Evolutionary conservation across 257 asterid genomes (phyloP).

Genomic region (Primulina huaijiensis): DNA sequence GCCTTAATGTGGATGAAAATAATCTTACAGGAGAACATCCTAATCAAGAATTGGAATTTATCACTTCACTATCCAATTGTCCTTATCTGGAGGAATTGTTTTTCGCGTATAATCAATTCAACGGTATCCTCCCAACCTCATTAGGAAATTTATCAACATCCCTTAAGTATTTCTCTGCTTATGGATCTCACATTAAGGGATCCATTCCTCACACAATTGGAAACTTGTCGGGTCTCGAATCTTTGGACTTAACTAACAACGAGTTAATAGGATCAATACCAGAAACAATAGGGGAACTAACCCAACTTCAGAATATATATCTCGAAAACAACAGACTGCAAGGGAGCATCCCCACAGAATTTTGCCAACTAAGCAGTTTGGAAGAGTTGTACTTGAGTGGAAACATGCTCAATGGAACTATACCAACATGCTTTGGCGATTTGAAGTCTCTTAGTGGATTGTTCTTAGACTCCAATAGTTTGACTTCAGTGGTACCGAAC

Average conservation of each 20-base stretch:
- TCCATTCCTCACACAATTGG: too few species aligned
- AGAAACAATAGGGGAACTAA: slow-evolving; percentile 9
- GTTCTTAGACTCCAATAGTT: slow-evolving; percentile 22
- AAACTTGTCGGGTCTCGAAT: too few species aligned
- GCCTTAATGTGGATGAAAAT: too few species aligned
- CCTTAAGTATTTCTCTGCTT: too few species aligned
- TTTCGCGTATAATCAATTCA: too few species aligned
- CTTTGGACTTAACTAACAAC: neutral
- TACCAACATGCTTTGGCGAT: slow-evolving; percentile 22
- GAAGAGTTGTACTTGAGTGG: slow-evolving; percentile 16
- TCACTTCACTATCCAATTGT: too few species aligned
- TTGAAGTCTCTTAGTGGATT: slow-evolving; percentile 1
- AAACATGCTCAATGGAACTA: slow-evolving; percentile 19
- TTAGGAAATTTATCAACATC: too few species aligned
- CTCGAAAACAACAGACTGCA: slow-evolving; percentile 19
- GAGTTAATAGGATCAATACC: slow-evolving; percentile 26
- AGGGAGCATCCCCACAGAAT: slow-evolving; percentile 2
- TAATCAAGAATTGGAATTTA: too few species aligned
- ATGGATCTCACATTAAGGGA: too few species aligned
- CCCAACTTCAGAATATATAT: neutral
- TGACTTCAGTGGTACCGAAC: slow-evolving; percentile 12
- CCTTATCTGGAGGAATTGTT: too few species aligned
- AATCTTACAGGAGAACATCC: too few species aligned
- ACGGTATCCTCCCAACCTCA: too few species aligned
- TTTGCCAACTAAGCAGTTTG: slow-evolving; percentile 20